Percentiles rank a stretch among this genome's conserved stretches.
These are phyloP conservation scores for Haplosporangium gracile DNA, from an alignment of 192 early-diverging fungal genomes.

Conservation along the genomic window DNA sequence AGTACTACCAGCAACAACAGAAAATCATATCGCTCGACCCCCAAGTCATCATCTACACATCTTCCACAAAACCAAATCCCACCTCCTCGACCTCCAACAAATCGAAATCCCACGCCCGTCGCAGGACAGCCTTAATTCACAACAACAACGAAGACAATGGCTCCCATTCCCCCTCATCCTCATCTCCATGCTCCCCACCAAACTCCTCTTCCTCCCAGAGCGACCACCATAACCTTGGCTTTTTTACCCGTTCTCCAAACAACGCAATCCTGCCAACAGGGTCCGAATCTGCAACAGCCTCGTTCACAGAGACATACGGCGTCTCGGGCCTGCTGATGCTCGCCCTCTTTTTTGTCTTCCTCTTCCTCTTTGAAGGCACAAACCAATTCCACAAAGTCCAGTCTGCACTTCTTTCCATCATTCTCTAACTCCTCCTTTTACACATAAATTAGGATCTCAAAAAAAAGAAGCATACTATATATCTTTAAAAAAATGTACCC, in stretches of 20 bases:
- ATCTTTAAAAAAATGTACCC: conserved; percentile 8
- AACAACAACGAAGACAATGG: not conserved
- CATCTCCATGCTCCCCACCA: not conserved
- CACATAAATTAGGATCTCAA: not conserved
- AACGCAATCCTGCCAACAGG: not conserved
- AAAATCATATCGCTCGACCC: not conserved
- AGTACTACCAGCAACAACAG: conserved; percentile 5
- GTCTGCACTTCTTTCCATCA: conserved; percentile 38
- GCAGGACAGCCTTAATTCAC: not conserved
- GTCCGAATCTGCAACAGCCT: not conserved
- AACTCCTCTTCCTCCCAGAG: not conserved
- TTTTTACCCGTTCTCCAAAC: not conserved
- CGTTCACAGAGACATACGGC: conserved; percentile 30
- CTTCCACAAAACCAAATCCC: not conserved
- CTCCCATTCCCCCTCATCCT: not conserved
- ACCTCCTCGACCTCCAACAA: not conserved
- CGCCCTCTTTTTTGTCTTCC: conserved; percentile 33
- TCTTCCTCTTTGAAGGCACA: conserved; percentile 30
- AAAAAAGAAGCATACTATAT: not conserved
- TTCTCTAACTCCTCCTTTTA: conserved; percentile 13
- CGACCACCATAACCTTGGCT: not conserved
- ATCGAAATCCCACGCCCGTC: conserved; percentile 8
- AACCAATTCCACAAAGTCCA: conserved; percentile 32
- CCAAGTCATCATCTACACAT: not conserved
- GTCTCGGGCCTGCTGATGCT: conserved; percentile 45